Conservation (phyloP, 1,284 basidiomycete species). For the Ganoderma lingzhi region DNA sequence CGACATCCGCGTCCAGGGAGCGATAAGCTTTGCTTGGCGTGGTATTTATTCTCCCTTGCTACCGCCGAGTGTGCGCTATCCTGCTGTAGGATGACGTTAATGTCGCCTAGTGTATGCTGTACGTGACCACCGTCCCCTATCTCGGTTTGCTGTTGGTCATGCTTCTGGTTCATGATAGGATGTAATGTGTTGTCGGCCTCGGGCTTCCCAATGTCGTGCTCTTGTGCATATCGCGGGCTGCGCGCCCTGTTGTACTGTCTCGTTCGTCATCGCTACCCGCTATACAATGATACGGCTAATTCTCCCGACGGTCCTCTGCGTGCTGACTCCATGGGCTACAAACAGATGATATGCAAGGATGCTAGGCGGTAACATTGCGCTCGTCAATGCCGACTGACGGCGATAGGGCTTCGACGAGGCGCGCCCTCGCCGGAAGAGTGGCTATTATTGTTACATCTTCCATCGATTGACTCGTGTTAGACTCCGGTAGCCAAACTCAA, state of each 20-base stretch:
- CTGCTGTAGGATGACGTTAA: constrained; percentile 28
- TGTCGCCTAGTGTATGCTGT: not conserved
- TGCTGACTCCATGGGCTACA: not conserved
- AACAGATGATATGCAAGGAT: not conserved
- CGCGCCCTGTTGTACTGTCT: constrained; percentile 7
- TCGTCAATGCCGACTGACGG: not conserved
- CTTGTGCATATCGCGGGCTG: constrained; percentile 3
- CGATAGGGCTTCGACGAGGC: not conserved
- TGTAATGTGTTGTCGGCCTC: constrained; percentile 11
- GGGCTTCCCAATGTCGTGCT: not conserved
- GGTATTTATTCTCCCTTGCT: constrained; percentile 15
- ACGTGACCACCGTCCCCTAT: constrained; percentile 3
- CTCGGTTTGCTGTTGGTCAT: constrained; percentile 3
- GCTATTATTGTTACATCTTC: constrained; percentile 14
- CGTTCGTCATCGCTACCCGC: not conserved
- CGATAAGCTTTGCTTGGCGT: constrained; percentile 22
- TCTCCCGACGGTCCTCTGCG: not conserved
- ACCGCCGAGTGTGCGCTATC: constrained; percentile 13
- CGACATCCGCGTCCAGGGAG: constrained; percentile 28
- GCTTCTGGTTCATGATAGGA: constrained; percentile 12
- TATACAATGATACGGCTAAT: not conserved
- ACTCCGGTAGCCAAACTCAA: constrained; percentile 1
- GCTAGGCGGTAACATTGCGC: not conserved
- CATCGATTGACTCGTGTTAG: constrained; percentile 19
- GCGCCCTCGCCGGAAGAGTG: not conserved